Percentiles rank a stretch among this genome's conserved stretches.
Evolutionary conservation across 2,329 filamentous ascomycete genomes (phyloP).

Genomic region (Ramichloridium luteum): DNA sequence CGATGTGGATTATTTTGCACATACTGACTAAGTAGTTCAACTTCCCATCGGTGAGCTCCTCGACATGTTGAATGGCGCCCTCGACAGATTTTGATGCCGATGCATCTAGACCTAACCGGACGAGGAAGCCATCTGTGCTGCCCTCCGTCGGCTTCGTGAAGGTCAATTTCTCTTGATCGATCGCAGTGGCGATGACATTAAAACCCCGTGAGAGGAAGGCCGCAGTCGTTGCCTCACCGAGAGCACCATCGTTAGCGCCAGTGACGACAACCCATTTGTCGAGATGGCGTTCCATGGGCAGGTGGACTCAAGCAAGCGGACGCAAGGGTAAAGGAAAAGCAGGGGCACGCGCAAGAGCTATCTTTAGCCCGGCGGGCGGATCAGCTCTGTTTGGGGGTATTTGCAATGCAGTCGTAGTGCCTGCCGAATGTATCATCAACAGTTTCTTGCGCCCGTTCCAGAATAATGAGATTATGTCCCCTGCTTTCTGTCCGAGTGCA

Average conservation of each 20-base stretch:
- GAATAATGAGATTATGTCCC: no score
- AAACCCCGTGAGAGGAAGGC: conserved; percentile 34
- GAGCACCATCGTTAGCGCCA: conserved; percentile 35
- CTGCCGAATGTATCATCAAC: no score
- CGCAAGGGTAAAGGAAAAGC: no score
- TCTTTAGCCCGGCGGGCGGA: no score
- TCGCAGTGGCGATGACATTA: conserved; percentile 31
- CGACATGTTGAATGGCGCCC: conserved; percentile 21
- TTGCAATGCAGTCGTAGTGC: no score
- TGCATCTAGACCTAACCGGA: conserved; percentile 31
- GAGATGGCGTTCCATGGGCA: background rate
- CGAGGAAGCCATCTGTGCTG: conserved; percentile 9
- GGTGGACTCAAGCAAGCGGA: no score
- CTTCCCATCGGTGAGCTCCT: conserved; percentile 19
- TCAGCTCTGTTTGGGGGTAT: no score
- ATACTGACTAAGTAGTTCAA: conserved; percentile 35
- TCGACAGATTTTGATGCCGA: conserved; percentile 27
- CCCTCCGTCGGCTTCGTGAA: conserved; percentile 6
- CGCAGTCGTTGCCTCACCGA: conserved; percentile 35
- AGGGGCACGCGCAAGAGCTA: no score
- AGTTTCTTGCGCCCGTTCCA: no score
- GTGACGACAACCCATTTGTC: conserved; percentile 38
- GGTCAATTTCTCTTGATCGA: conserved; percentile 20
- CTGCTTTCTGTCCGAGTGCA: no score
- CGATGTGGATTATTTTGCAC: conserved; percentile 25